Evolutionary conservation across 1,284 basidiomycete genomes (phyloP), one percentile per base, ranked within the genome.

Genomic region (Ceratobasidium theobromae): DNA sequence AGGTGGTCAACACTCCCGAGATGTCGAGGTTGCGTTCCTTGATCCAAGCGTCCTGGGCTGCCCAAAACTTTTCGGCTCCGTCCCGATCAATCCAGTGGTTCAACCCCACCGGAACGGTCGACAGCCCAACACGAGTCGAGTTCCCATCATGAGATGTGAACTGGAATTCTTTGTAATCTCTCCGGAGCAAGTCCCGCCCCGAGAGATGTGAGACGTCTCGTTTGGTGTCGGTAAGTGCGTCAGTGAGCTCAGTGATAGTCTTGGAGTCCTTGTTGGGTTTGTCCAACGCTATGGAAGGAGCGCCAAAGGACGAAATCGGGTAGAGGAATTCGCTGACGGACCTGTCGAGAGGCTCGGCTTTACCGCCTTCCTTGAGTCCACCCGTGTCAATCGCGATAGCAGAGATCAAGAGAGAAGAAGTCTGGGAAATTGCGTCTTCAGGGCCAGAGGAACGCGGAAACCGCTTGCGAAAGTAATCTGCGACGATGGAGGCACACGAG

Each of bases 101-200:
- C 6, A 95, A 79, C 11, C 82, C 79, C 1, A 89, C 72, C 0
- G 93, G 93, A 1, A 96, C 89, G 1, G 91, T 89, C 2, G 90
- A 84, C 12, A 97, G 78, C 0, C 95, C 94, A 3, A 84, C 79
- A 2, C 76, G 78, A 58, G 75, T 68, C 3, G 76, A 45, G 72
- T 73, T 54, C 75, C 74, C 11, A 75, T 74, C 73, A 77, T 77
- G 79, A 18, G 83, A 81, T 1, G 76, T 74, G 71, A 84, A 78
- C 2, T 74, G 72, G 74, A 93, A 95, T 72, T 95, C 87, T 76
- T 99, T 98, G 81, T 95, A 99, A 76, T 98, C 96, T 18, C 96
- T 80, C 18, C 89, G 80, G 3, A 98, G 81, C 28, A 98, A 84
- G 72, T 98, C 93, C 53, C 83, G 79, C 0, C 86, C 85, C 33